phyloP scores from a whole-genome alignment of 73 alveolate species.

The Uronychia binucleata region DNA sequence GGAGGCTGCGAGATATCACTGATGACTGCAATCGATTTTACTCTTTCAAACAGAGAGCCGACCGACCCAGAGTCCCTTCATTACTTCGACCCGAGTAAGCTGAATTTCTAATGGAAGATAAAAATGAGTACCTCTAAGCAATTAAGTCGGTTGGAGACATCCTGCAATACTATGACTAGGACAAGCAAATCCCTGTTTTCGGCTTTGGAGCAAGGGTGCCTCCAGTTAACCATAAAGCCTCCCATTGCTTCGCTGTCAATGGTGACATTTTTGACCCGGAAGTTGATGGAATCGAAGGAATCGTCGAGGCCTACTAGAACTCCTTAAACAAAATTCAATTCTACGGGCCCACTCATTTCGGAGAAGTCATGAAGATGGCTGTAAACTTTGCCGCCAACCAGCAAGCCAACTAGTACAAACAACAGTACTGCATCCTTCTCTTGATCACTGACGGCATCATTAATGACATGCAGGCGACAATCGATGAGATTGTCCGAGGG shows the following conservation, averaged over 20 bases:
- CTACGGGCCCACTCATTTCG: slow-evolving; percentile 96
- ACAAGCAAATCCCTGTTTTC: slow-evolving; percentile 89
- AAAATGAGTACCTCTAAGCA: slow-evolving; percentile 84
- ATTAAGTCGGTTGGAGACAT: slow-evolving; percentile 81
- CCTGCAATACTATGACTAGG: slow-evolving; percentile 89
- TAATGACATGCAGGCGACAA: slow-evolving; percentile 92
- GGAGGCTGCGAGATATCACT: slow-evolving; percentile 92
- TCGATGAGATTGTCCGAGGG: slow-evolving; percentile 88
- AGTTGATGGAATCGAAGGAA: slow-evolving; percentile 86
- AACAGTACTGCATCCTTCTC: slow-evolving; percentile 65
- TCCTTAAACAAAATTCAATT: slow-evolving; percentile 63
- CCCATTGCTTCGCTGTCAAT: slow-evolving; percentile 93
- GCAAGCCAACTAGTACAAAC: slow-evolving; percentile 8
- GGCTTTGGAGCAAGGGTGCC: slow-evolving; percentile 93
- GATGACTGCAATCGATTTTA: slow-evolving; percentile 91
- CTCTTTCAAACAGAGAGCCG: slow-evolving; percentile 88
- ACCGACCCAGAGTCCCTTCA: slow-evolving; percentile 71
- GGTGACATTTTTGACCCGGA: slow-evolving; percentile 91
- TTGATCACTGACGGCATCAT: slow-evolving; percentile 97
- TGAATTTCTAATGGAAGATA: neutral
- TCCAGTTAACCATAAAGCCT: slow-evolving; percentile 61
- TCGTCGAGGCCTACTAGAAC: slow-evolving; percentile 79
- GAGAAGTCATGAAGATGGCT: slow-evolving; percentile 24
- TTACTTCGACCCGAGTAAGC: slow-evolving; percentile 33
- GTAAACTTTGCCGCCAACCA: slow-evolving; percentile 44